Base-by-base conservation (phyloP, 2,329 filamentous ascomycete species). In the Helicocarpus griseus region DNA sequence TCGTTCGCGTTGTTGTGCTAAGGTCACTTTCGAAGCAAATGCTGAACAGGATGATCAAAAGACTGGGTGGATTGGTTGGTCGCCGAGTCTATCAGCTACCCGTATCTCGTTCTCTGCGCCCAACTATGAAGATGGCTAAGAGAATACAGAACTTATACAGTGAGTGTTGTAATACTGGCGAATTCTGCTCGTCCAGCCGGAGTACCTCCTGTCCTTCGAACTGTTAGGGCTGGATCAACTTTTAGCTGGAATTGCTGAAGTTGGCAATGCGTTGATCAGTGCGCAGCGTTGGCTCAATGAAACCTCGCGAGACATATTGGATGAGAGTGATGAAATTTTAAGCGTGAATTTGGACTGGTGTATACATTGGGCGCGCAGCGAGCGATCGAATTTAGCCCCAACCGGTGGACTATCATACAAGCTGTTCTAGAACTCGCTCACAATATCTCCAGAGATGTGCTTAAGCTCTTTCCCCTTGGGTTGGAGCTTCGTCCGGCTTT, bases 321-420 rank as follows among this genome's bases (percentile, higher is more conserved):
- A 85, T 51, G 81, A 86, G 62, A 80, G 77, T 39, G 82, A 86
- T 43, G 80, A 85, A 52, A 80, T 79, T 49, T 76, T 84, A 26
- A 79, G 74, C 36, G 70, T 75, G 2, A 77, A 76, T 36, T 82
- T 82, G 38, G 80, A 85, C 63, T 85, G 0, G 69, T 85, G 0
- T 85, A 85, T 53, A 82, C 81, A 0, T 75, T 83, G 55, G 81
- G 81, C 0, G 54, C 60, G 0, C 77, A 82, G 53, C 58, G 61
- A 1, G 56, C 73, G 0, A 67, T 83, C 0, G 77, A 84, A 3
- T 67, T 75, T 13, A 72, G 73, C 38, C 77, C 77, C 0, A 63
- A 76, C 2, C 68, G 83, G 3, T 87, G 82, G 83, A 56, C 58
- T 0, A 55, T 79, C 0, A 72, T 81, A 1, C 77, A 85, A 36